Evolutionary conservation across 192 early-diverging fungal species (phyloP).

Genomic region (Mortierella antarctica): DNA sequence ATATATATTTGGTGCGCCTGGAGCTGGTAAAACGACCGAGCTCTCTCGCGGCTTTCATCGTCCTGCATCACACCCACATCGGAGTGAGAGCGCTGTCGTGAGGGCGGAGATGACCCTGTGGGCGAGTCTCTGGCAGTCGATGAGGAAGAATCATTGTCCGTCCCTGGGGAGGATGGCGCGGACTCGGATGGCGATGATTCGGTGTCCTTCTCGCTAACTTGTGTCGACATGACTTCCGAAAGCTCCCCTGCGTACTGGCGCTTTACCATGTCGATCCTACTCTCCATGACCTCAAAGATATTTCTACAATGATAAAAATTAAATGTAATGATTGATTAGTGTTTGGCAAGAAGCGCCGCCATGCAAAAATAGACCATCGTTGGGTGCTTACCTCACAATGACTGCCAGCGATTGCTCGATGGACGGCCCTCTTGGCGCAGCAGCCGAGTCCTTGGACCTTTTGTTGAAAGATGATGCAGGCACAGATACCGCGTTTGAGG

Average conservation of each 20-base stretch:
- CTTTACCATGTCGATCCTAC: conserved; percentile 47
- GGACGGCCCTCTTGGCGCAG: neutral
- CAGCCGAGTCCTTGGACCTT: conserved; percentile 21
- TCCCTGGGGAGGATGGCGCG: conserved; percentile 24
- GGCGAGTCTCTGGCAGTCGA: conserved; percentile 13
- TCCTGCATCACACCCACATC: conserved; percentile 19
- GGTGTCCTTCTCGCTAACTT: conserved; percentile 24
- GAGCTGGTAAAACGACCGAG: conserved; percentile 38
- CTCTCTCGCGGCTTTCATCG: conserved; percentile 28
- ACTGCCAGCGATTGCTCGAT: conserved; percentile 24
- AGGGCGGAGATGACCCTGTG: neutral
- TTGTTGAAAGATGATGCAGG: conserved; percentile 6
- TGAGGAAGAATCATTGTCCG: neutral
- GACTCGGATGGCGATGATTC: conserved; percentile 18
- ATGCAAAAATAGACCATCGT: neutral
- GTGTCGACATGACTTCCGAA: conserved; percentile 12
- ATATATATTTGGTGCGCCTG: conserved; percentile 42
- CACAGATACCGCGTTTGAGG: neutral
- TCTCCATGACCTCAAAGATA: conserved; percentile 53
- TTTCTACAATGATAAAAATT: conserved; percentile 20
- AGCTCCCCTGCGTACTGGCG: conserved; percentile 48
- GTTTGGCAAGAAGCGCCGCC: too few relatives aligned
- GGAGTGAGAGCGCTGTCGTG: conserved; percentile 18
- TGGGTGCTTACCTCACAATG: conserved; percentile 30
- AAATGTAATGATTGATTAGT: neutral